Percentiles rank a stretch among this genome's conserved stretches.
These are phyloP conservation scores for Rhexocercosporidium sp. DNA, from an alignment of 2,329 filamentous ascomycete species.

Conservation along the genomic window DNA sequence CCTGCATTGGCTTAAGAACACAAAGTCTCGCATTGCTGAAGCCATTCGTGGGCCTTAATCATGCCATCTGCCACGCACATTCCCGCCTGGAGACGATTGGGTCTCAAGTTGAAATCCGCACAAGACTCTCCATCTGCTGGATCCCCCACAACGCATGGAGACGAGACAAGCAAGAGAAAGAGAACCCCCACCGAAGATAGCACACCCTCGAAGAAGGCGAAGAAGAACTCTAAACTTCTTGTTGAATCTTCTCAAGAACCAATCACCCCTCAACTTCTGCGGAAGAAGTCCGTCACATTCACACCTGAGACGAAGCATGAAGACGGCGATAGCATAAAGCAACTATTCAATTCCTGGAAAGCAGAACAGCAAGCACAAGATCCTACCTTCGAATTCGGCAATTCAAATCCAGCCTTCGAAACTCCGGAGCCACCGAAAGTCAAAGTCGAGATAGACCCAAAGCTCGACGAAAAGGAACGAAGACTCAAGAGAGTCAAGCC, in stretches of 20 bases:
- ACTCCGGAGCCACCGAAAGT: conserved; percentile 38
- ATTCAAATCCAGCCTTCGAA: conserved; percentile 32
- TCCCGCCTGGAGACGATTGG: conserved; percentile 65
- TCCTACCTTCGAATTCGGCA: conserved; percentile 31
- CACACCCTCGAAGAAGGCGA: conserved; percentile 37
- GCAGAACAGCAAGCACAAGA: conserved; percentile 44
- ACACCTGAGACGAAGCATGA: conserved; percentile 64
- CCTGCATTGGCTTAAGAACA: background rate
- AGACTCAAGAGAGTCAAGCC: conserved; percentile 38
- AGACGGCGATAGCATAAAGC: conserved; percentile 59
- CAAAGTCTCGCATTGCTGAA: conserved; percentile 7
- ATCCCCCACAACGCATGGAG: conserved; percentile 25
- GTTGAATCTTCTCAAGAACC: conserved; percentile 29
- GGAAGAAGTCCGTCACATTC: conserved; percentile 67
- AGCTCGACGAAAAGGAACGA: conserved; percentile 39
- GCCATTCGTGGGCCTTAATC: conserved; percentile 7
- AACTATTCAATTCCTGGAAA: conserved; percentile 57
- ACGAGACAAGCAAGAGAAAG: conserved; percentile 36
- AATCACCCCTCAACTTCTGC: conserved; percentile 36
- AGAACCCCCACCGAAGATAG: conserved; percentile 29
- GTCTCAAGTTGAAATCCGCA: conserved; percentile 62
- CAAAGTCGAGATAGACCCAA: conserved; percentile 37
- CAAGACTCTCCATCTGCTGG: conserved; percentile 41
- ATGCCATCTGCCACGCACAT: conserved; percentile 42
- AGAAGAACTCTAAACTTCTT: conserved; percentile 26